Evolutionary conservation across 805 yeast genomes (phyloP), one percentile per base, ranked within the genome.

Genomic region (Lachancea mirantina): DNA sequence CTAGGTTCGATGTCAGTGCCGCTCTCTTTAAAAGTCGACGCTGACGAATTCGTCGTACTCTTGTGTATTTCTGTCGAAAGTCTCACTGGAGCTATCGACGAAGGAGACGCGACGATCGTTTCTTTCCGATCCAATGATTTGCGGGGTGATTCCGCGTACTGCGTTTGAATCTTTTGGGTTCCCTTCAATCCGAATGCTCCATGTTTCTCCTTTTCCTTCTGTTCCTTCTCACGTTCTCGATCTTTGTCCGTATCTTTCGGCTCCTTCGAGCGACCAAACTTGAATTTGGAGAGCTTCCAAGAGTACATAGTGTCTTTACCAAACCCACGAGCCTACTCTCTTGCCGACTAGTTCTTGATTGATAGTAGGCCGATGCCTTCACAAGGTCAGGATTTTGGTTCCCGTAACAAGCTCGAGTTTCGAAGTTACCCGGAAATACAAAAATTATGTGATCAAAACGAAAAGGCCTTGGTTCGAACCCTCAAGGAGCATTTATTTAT

Each of bases 241-340:
- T 42, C 46, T 29, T 40, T 39, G 14, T 43, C 46, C 35, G 39
- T 42, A 18, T 46, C 51, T 28, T 52, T 51, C 26, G 52, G 57
- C 25, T 53, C 57, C 32, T 53, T 55, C 10, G 52, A 43, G 31
- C 48, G 51, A n/a, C 61, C 61, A 38, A 55, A 54, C 34, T 47
- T 50, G 34, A 55, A 55, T 36, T 50, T 54, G 22, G 50, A 47
- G 28, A 49, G 34, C 43, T 54, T 55, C 59, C 59, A 54, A 13
- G 55, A 50, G 34, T 52, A 52, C 61, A 55, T 55, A 8, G n/a
- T n/a, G n/a, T n/a, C n/a, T n/a, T n/a, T n/a, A n/a, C n/a, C n/a
- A n/a, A n/a, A n/a, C n/a, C n/a, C n/a, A n/a, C n/a, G n/a, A n/a
- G n/a, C n/a, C n/a, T n/a, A n/a, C n/a, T n/a, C n/a, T n/a, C n/a